These are phyloP conservation scores for Alternaria dauci DNA, from an alignment of 2,329 filamentous ascomycete species.

Conservation along the genomic window DNA sequence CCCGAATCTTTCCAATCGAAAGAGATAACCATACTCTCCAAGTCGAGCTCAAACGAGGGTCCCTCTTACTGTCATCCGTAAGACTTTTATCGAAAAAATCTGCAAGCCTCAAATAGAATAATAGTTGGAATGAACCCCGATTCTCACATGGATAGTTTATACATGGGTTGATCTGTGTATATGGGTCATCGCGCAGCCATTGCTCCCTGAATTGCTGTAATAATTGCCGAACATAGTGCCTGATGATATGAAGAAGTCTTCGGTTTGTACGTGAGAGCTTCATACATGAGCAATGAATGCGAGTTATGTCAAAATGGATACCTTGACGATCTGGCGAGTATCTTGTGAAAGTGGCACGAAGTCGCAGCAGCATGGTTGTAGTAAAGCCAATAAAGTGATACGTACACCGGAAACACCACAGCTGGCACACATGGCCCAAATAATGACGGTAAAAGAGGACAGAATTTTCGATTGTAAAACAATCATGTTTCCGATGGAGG, in stretches of 20 bases:
- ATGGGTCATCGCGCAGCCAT: background rate
- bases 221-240: background rate
- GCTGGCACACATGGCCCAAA: background rate
- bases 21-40: background rate
- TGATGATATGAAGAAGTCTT: background rate
- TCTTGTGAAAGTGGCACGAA: background rate
- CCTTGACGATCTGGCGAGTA: background rate
- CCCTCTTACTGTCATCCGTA: background rate
- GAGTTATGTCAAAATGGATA: background rate
- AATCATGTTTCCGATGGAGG: too few relatives aligned
- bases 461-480: background rate
- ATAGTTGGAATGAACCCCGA: background rate
- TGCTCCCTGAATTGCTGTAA: background rate
- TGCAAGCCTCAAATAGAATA: background rate
- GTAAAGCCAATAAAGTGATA: background rate
- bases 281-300: background rate
- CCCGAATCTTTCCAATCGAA: background rate
- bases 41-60: background rate
- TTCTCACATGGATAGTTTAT: background rate
- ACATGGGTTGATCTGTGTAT: background rate
- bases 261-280: background rate
- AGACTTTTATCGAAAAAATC: background rate
- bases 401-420: background rate
- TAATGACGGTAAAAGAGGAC: background rate
- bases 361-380: background rate